Evolutionary conservation across 805 yeast species (phyloP).

Genomic region (Starmerella apis): DNA sequence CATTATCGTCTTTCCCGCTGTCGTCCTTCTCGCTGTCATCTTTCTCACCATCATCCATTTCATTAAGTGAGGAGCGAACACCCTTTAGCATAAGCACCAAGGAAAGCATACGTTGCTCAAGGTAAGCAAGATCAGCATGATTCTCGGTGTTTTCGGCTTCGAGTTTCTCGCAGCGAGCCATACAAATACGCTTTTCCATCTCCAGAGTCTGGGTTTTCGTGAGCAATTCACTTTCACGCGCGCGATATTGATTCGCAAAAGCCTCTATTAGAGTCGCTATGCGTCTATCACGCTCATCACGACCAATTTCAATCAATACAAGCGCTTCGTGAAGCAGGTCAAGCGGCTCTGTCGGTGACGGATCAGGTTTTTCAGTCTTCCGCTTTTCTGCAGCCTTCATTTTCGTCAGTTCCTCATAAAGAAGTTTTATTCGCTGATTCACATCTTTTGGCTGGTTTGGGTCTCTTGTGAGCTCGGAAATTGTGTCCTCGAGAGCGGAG

Average conservation of each 20-base stretch:
- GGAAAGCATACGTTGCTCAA: slow-evolving; percentile 20
- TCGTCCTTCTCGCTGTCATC: background rate
- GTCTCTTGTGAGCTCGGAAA: background rate
- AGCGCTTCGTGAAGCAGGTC: slow-evolving; percentile 6
- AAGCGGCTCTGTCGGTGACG: slow-evolving; percentile 7
- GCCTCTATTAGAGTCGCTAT: slow-evolving; percentile 12
- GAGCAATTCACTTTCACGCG: slow-evolving; percentile 19
- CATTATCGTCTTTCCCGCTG: background rate
- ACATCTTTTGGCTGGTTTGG: slow-evolving; percentile 2
- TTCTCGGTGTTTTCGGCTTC: slow-evolving; percentile 9
- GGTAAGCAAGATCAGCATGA: slow-evolving; percentile 10
- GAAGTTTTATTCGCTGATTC: slow-evolving; percentile 4
- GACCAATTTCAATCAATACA: slow-evolving; percentile 9
- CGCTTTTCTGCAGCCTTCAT: slow-evolving; percentile 8
- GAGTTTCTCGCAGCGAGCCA: slow-evolving; percentile 18
- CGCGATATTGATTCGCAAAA: slow-evolving; percentile 16
- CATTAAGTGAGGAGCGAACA: slow-evolving; percentile 15
- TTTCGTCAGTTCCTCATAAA: slow-evolving; percentile 10
- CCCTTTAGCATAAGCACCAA: slow-evolving; percentile 19
- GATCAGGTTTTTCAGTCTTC: background rate
- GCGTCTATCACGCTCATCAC: slow-evolving; percentile 10
- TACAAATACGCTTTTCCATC: slow-evolving; percentile 13
- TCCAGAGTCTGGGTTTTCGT: slow-evolving; percentile 8
- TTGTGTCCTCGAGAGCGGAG: slow-evolving; percentile 1
- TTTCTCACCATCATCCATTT: background rate